Base-by-base conservation (phyloP, 805 yeast genomes). In the Blastobotrys mokoenaii region DNA sequence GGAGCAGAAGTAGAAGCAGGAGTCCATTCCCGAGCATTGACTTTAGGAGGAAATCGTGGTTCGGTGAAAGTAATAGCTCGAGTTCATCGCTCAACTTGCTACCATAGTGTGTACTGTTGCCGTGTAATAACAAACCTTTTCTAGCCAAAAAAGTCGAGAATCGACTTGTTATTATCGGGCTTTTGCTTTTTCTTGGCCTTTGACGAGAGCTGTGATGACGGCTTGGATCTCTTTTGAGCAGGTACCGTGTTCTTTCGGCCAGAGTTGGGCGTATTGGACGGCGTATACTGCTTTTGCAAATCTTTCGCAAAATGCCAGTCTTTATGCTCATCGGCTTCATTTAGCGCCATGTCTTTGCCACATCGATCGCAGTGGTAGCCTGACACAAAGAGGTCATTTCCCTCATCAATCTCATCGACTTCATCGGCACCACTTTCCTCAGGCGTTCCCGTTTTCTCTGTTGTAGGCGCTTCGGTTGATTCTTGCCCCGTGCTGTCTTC, bases 251-350 rank as follows among this genome's bases (percentile, higher is more conserved):
- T 14, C 33, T 22, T 10, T 15, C 17, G 25, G 25, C 30, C n/a
- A 8, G 7, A 14, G 30, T 5, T 8, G 17, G 39, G 82, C 54
- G 88, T 89, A 1, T 72, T 84, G 63, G 73, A 84, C n/a, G 73
- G 79, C 55, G 27, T 41, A 8, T 44, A 48, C 34, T 40, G 35
- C 15, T 40, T 43, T 50, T 61, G 40, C 11, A 68, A 50, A 8
- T 53, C 51, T 40, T 47, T 48, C 4, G 73, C 73, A 44, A 59
- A 57, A 38, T 68, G 73, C 67, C 69, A 68, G 44, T 68, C 73
- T 9, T 44, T 45, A 45, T 68, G 73, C 41, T 68, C 70, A 6
- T 45, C 53, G 16, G 47, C 41, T 3, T 55, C 49, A 1, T 38
- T 47, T 1, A 34, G 9, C 0, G 45, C 31, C n/a, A 66, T 45